These are phyloP conservation scores for Backusella tarrabulga DNA, from an alignment of 192 early-diverging fungal species.

Conservation along the genomic window DNA sequence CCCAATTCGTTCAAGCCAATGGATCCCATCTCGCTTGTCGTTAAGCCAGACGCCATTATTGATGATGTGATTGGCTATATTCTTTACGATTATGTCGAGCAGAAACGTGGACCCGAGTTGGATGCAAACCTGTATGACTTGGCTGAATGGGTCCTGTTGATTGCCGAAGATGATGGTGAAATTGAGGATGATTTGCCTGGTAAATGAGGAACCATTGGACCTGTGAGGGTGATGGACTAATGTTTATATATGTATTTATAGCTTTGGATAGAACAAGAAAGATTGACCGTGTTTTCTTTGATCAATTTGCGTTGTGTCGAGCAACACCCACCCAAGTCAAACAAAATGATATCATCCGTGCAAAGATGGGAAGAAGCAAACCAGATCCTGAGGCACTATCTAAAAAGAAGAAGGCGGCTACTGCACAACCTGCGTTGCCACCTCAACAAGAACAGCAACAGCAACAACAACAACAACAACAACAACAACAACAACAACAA, in stretches of 20 bases:
- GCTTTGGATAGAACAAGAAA: conserved; percentile 86
- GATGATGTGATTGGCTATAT: conserved; percentile 94
- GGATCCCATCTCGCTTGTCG: conserved; percentile 61
- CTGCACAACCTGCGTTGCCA: not conserved
- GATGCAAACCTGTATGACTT: conserved; percentile 64
- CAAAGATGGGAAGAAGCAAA: conserved; percentile 23
- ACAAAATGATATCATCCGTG: conserved; percentile 37
- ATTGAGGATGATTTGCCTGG: conserved; percentile 97
- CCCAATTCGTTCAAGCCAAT: conserved; percentile 45
- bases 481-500: not conserved
- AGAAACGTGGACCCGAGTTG: conserved; percentile 60
- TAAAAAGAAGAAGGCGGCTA: conserved; percentile 1
- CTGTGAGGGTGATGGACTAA: too few species aligned
- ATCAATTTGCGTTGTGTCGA: conserved; percentile 87
- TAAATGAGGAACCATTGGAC: conserved; percentile 22
- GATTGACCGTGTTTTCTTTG: conserved; percentile 84
- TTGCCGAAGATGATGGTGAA: conserved; percentile 93
- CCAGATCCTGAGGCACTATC: conserved; percentile 18
- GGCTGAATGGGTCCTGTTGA: conserved; percentile 83
- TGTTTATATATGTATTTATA: conserved; percentile 12
- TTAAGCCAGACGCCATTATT: conserved; percentile 79
- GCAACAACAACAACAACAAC: not conserved
- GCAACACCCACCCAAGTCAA: conserved; percentile 70
- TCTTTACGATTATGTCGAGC: conserved; percentile 84
- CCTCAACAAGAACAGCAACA: not conserved